Base-by-base conservation (phyloP, 192 early-diverging fungal species). In the Backusella circina region DNA sequence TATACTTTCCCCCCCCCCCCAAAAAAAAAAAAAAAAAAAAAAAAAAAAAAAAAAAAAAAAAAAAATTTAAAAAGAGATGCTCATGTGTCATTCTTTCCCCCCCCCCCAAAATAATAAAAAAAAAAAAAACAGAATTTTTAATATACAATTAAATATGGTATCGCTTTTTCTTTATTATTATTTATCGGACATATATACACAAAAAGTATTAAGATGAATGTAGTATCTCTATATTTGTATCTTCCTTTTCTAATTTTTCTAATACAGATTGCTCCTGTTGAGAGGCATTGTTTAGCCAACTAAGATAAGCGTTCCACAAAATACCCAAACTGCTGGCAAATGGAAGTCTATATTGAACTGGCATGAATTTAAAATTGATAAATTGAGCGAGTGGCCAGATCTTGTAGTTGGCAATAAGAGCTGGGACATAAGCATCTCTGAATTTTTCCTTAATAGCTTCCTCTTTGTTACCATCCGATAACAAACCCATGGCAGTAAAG, bases 251-350 rank as follows among this genome's bases (percentile, higher is more conserved):
- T 32, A 70, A 4, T 44, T 18, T 30, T 33, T 73, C 54, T 57
- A 61, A 38, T 37, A 38, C 38, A 7, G 31, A n/a, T 31, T 80
- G 70, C 32, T 75, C 65, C 21, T 77, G 39, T 32, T 78, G 74
- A 9, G 75, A 68, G 15, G 69, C 74, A 74, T 85, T 90, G 74
- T 92, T 92, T 0, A 87, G 67, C 86, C 89, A 91, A 33, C 91
- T 92, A 30, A 94, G 84, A 79, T 91, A 93, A 7, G 86, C 79
- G 67, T 92, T 93, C 93, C 93, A 94, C 18, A 91, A 84, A n/a
- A 94, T 86, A 39, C 91, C 90, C 31, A 92, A 82, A 5, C 84
- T 80, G 72, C 92, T 92, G 35, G 89, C 87, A 78, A 94, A 91
- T 13, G 93, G 93, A 23, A 94, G 80, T 13, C 91, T 81, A 65